These are phyloP conservation scores for Thermothielavioides terrestris DNA, from an alignment of 495 filamentous ascomycete species.

Conservation along the genomic window DNA sequence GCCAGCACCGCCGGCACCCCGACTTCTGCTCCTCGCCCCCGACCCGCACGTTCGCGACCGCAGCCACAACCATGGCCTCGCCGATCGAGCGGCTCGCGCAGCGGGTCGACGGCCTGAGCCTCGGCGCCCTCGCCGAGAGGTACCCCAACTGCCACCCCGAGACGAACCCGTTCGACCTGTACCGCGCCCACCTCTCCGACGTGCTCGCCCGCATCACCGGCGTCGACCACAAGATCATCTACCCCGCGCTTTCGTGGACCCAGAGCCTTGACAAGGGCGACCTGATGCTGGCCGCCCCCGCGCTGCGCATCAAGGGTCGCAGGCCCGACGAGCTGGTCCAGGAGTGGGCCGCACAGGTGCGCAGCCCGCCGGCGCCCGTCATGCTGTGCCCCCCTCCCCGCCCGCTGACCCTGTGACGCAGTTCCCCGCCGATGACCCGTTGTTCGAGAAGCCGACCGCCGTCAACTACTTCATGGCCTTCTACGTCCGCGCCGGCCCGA, in stretches of 20 bases:
- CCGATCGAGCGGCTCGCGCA: slow-evolving; percentile 30
- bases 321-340: slow-evolving; percentile 64
- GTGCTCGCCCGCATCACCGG: slow-evolving; percentile 63
- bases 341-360: slow-evolving; percentile 62
- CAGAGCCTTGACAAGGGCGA: slow-evolving; percentile 83
- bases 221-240: slow-evolving; percentile 68
- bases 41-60: slow-evolving; percentile 17
- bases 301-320: slow-evolving; percentile 71
- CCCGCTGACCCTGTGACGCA: slow-evolving; percentile 17
- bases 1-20: background rate
- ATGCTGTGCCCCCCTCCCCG: background rate
- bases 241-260: slow-evolving; percentile 72
- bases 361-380: background rate
- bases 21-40: slow-evolving; percentile 8
- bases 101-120: slow-evolving; percentile 31
- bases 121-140: slow-evolving; percentile 31
- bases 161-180: slow-evolving; percentile 79
- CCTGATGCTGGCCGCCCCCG: slow-evolving; percentile 67
- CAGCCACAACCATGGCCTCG: slow-evolving; percentile 19
- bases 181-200: slow-evolving; percentile 72
- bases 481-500: slow-evolving; percentile 58
- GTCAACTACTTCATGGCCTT: slow-evolving; percentile 68
- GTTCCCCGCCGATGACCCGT: slow-evolving; percentile 66
- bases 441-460: slow-evolving; percentile 58
- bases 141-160: slow-evolving; percentile 55